Conservation (phyloP, 805 yeast genomes). For the Torulaspora gathmanii region DNA sequence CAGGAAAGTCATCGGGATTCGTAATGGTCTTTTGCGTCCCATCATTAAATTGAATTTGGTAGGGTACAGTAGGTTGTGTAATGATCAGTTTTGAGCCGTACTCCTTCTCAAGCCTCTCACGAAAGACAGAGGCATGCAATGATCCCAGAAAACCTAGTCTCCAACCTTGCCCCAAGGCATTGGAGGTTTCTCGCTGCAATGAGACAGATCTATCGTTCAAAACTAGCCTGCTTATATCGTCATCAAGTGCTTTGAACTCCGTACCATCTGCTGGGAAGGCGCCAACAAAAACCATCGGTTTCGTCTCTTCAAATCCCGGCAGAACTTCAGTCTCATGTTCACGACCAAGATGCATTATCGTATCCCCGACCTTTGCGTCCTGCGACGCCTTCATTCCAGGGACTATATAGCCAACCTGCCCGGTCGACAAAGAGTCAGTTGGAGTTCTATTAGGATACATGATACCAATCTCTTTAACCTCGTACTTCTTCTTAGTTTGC, state of each 20-base stretch:
- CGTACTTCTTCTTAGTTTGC: slow-evolving; percentile 71
- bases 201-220: slow-evolving; percentile 90
- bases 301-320: slow-evolving; percentile 94
- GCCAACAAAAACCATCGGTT: slow-evolving; percentile 98
- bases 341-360: slow-evolving; percentile 59
- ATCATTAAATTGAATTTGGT: slow-evolving; percentile 62
- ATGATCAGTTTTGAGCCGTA: slow-evolving; percentile 89
- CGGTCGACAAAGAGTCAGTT: slow-evolving; percentile 64
- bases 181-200: slow-evolving; percentile 83
- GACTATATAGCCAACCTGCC: slow-evolving; percentile 92
- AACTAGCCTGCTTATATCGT: slow-evolving; percentile 80
- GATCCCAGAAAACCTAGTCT: slow-evolving; percentile 92
- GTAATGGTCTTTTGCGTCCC: slow-evolving; percentile 65
- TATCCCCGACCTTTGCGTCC: slow-evolving; percentile 90
- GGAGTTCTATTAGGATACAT: slow-evolving; percentile 87
- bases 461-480: slow-evolving; percentile 87
- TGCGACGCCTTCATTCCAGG: slow-evolving; percentile 87
- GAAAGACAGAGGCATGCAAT: slow-evolving; percentile 89
- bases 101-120: slow-evolving; percentile 86
- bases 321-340: slow-evolving; percentile 62
- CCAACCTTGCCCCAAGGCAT: slow-evolving; percentile 97
- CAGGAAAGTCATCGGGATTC: slow-evolving; percentile 93
- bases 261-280: slow-evolving; percentile 96
- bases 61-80: slow-evolving; percentile 96
- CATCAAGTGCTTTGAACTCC: slow-evolving; percentile 84